phyloP scores from a whole-genome alignment of 768 basidiomycete genomes.

The Coprinopsis sp. region DNA sequence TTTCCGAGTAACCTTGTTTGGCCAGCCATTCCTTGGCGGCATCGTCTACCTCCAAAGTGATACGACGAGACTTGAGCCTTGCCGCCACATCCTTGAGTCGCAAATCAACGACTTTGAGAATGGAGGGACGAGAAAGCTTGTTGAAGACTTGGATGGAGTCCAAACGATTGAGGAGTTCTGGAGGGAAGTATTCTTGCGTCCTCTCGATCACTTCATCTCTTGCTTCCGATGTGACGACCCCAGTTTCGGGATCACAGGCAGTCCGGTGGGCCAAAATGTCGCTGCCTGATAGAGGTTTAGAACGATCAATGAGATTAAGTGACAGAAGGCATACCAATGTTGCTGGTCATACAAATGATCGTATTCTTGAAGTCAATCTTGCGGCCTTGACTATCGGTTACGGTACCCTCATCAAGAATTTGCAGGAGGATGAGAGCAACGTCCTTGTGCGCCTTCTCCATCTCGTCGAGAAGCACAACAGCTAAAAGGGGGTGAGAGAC shows the following conservation, averaged over 20 bases:
- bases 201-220: slow-evolving; percentile 66
- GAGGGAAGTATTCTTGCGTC: slow-evolving; percentile 79
- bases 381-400: slow-evolving; percentile 89
- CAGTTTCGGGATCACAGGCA: slow-evolving; percentile 54
- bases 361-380: slow-evolving; percentile 96
- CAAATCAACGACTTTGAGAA: slow-evolving; percentile 74
- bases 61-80: slow-evolving; percentile 59
- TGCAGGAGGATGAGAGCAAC: slow-evolving; percentile 89
- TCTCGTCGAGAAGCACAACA: slow-evolving; percentile 78
- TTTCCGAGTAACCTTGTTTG: slow-evolving; percentile 71
- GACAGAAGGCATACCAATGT: slow-evolving; percentile 51
- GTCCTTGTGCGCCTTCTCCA: slow-evolving; percentile 95
- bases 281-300: slow-evolving; percentile 31
- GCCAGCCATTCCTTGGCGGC: slow-evolving; percentile 66
- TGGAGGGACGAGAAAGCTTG: slow-evolving; percentile 70
- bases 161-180: slow-evolving; percentile 85
- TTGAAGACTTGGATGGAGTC: slow-evolving; percentile 89
- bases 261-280: slow-evolving; percentile 69
- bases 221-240: slow-evolving; percentile 58
- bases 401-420: slow-evolving; percentile 83
- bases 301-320: background rate
- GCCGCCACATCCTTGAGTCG: slow-evolving; percentile 70
- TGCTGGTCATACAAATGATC: slow-evolving; percentile 87
- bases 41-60: slow-evolving; percentile 65
- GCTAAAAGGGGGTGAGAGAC: slow-evolving; percentile 28